Base-by-base conservation (phyloP, 805 yeast genomes). In the Pichia occidentalis region DNA sequence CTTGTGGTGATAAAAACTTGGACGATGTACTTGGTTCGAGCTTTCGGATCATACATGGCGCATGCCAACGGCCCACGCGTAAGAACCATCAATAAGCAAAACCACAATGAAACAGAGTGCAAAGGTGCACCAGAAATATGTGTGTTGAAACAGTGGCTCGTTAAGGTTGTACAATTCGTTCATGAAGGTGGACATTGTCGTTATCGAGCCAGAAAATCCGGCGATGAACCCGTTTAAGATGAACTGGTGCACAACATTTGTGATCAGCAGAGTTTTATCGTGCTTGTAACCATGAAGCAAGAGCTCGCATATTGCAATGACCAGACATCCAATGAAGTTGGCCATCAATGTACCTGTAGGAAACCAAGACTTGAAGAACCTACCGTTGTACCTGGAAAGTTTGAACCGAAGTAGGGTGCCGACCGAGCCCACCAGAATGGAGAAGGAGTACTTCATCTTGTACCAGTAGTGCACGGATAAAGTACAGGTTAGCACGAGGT, bases 131-230 rank as follows among this genome's bases (percentile, higher is more conserved):
- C 59, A 19, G 5, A 72, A 80, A 53, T 87, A 87, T 7, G 56
- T 41, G 38, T 76, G 70, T 59, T 41, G 61, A 43, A 12, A 52
- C 26, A 5, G 65, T 36, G 39, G 53, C 40, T 28, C 59, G 32
- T 45, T 30, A 4, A 52, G 20, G 12, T 37, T 38, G 38, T 47
- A 65, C 26, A 85, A 56, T 55, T 87, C 97, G 29, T 71, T 76
- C 7, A 83, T 69, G 48, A 86, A 82, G 1, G 95, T 82, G 39
- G 90, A 79, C 27, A 85, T 73, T 0, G 96, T 57, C 24, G 56
- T 53, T 20, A 54, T 36, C 3, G 53, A 37, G 1, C 61, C 63
- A 34, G 56, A 52, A 40, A 56, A 55, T 7, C 57, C 64, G n/a
- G 43, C 34, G 19, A 34, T 50, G 10, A 58, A 36, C 3, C 51